Evolutionary conservation across 768 basidiomycete species (phyloP).

Genomic region (Phaeotremella fagi): DNA sequence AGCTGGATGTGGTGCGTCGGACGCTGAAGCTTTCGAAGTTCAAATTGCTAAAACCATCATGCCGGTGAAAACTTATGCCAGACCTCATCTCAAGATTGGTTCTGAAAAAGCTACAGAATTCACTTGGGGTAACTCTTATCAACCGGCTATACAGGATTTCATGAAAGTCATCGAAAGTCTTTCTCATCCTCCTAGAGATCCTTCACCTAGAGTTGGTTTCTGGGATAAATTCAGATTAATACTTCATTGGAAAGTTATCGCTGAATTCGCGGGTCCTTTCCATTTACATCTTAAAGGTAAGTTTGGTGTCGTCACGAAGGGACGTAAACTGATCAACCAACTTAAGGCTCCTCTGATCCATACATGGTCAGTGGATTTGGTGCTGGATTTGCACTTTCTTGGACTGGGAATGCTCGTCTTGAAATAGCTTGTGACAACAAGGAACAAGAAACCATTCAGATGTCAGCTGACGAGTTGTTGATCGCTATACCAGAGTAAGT

Average conservation of each 20-base stretch:
- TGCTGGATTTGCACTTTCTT: slow-evolving; percentile 81
- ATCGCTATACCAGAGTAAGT: slow-evolving; percentile 81
- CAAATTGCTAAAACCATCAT: slow-evolving; percentile 83
- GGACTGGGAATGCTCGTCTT: slow-evolving; percentile 69
- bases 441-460: slow-evolving; percentile 74
- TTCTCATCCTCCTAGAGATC: slow-evolving; percentile 69
- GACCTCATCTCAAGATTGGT: slow-evolving; percentile 64
- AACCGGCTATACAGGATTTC: slow-evolving; percentile 78
- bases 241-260: slow-evolving; percentile 72
- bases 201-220: slow-evolving; percentile 78
- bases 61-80: slow-evolving; percentile 89
- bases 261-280: slow-evolving; percentile 62
- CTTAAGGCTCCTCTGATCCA: slow-evolving; percentile 73
- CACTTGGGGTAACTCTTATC: slow-evolving; percentile 84
- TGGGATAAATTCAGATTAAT: slow-evolving; percentile 82
- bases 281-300: slow-evolving; percentile 82
- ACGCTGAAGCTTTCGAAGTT: slow-evolving; percentile 57
- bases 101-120: slow-evolving; percentile 65
- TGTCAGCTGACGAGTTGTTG: slow-evolving; percentile 70
- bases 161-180: slow-evolving; percentile 77
- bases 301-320: slow-evolving; percentile 5
- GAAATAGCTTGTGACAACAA: slow-evolving; percentile 65
- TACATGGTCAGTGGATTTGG: slow-evolving; percentile 65
- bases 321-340: neutral
- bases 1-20: slow-evolving; percentile 55